These are phyloP conservation scores for Eimeria acervulina DNA, from an alignment of 169 alveolate species.

Conservation along the genomic window DNA sequence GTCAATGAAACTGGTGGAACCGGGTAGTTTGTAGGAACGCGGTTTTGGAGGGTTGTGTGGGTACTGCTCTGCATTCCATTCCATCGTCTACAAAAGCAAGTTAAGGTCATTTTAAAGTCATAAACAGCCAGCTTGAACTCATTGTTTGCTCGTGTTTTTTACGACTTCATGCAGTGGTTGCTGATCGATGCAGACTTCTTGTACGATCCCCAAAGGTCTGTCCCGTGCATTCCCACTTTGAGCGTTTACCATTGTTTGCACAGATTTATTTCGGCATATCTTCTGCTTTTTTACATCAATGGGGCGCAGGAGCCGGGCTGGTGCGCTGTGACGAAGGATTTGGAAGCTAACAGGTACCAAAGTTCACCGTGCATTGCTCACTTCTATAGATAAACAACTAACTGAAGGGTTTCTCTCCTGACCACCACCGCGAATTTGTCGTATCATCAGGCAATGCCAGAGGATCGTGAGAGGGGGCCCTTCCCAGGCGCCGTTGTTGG, in stretches of 20 bases:
- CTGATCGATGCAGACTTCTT: not conserved
- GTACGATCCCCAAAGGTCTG: not conserved
- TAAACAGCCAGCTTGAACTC: not conserved
- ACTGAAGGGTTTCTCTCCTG: not conserved
- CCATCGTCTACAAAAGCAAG: not conserved
- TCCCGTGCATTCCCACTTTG: not conserved
- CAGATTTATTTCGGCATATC: not conserved
- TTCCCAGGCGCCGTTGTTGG: not conserved
- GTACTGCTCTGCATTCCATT: not conserved
- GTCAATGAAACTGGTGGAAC: not conserved
- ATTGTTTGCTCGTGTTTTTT: not conserved
- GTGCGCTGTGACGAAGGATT: not conserved
- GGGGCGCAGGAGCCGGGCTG: not conserved
- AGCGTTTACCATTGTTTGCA: not conserved
- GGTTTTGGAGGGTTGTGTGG: not conserved
- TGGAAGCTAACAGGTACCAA: not conserved
- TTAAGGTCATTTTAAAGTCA: not conserved
- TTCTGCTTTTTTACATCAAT: not conserved
- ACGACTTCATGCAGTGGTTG: not conserved
- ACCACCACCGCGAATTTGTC: not conserved
- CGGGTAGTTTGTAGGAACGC: not conserved
- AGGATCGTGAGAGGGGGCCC: not conserved
- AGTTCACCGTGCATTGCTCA: no score
- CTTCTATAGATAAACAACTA: not conserved
- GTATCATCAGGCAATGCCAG: not conserved